Conservation (phyloP, 441 rosid species). For the Aleurites moluccanus region DNA sequence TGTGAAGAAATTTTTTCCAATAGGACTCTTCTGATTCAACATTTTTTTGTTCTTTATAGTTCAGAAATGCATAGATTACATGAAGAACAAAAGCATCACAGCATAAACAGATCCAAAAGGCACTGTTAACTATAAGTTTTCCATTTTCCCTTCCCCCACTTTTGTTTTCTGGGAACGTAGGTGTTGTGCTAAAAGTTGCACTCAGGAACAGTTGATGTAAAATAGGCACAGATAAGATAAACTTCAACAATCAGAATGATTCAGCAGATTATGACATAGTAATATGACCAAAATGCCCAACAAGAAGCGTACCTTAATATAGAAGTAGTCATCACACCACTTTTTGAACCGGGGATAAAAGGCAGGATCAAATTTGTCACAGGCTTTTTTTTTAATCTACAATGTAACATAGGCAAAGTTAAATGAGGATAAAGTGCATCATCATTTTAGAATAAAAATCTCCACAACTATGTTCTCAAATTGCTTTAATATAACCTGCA, state of each 20-base stretch:
- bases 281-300: neutral
- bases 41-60: neutral
- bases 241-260: neutral
- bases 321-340: conserved; percentile 98
- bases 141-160: neutral
- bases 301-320: conserved; percentile 57
- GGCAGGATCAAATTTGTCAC: conserved; percentile 86
- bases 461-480: neutral
- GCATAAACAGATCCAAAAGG: neutral
- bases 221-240: neutral
- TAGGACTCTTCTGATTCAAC: neutral
- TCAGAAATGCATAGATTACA: neutral
- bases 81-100: neutral
- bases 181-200: neutral
- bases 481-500: neutral
- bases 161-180: neutral
- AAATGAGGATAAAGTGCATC: neutral
- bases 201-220: neutral
- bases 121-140: neutral
- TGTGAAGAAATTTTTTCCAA: neutral
- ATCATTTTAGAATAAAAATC: neutral
- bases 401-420: conserved; percentile 1
- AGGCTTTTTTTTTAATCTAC: conserved; percentile 75
- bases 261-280: neutral
- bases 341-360: conserved; percentile 92